Conservation (phyloP, 805 yeast species). For the Myxozyma melibiosi region DNA sequence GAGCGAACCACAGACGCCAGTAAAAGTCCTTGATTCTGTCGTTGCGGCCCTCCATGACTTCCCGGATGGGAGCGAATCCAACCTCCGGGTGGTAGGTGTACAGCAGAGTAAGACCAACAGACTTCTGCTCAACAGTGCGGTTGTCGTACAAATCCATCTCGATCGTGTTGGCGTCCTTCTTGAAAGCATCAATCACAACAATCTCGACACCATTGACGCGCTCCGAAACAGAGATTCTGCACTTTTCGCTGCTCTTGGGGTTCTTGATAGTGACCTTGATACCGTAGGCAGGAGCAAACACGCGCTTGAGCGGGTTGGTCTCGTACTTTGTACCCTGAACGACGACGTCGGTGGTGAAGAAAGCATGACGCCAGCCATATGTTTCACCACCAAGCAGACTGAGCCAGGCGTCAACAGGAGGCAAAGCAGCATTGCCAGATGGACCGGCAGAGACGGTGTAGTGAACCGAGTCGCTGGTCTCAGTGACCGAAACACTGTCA, state of each 20-base stretch:
- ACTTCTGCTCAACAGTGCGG: slow-evolving; percentile 75
- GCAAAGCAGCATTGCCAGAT: slow-evolving; percentile 39
- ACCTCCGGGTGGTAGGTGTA: slow-evolving; percentile 79
- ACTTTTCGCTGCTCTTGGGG: slow-evolving; percentile 55
- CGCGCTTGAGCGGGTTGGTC: slow-evolving; percentile 74
- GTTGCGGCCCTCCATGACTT: slow-evolving; percentile 87
- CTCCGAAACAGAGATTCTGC: slow-evolving; percentile 68
- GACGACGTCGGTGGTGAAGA: slow-evolving; percentile 73
- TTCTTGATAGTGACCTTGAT: slow-evolving; percentile 63
- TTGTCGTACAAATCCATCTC: slow-evolving; percentile 78
- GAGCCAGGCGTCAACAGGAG: slow-evolving; percentile 65
- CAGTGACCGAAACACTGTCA: slow-evolving; percentile 38
- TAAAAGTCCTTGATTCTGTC: slow-evolving; percentile 91
- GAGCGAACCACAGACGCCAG: slow-evolving; percentile 96
- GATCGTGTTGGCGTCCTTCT: slow-evolving; percentile 55
- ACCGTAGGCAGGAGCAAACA: slow-evolving; percentile 73
- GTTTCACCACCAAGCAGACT: slow-evolving; percentile 74
- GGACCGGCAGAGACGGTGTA: slow-evolving; percentile 33
- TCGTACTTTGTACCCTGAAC: slow-evolving; percentile 85
- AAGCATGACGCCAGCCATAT: slow-evolving; percentile 89
- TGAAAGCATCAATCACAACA: slow-evolving; percentile 61
- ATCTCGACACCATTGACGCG: slow-evolving; percentile 67
- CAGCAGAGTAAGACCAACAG: slow-evolving; percentile 74
- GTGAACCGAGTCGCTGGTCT: slow-evolving; percentile 15
- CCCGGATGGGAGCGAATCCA: slow-evolving; percentile 95